These are phyloP conservation scores for Naumovozyma dairenensis DNA, from an alignment of 805 yeast genomes.

Conservation along the genomic window DNA sequence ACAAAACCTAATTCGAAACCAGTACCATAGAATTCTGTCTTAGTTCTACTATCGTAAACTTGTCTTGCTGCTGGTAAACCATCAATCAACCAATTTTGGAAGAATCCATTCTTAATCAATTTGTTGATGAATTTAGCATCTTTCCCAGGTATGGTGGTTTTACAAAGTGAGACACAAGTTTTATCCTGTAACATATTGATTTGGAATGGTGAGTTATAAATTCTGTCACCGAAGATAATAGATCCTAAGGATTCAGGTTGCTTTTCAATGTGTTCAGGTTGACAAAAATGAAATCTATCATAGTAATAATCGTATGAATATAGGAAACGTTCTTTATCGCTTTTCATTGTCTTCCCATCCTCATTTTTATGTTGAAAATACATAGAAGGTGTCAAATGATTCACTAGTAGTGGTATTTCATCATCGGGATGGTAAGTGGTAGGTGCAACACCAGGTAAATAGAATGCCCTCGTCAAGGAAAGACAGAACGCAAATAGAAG, in stretches of 20 bases:
- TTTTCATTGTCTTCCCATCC: slow-evolving; percentile 30
- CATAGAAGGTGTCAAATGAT: slow-evolving; percentile 78
- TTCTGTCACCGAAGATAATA: slow-evolving; percentile 89
- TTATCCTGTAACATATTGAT: slow-evolving; percentile 67
- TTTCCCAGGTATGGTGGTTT: slow-evolving; percentile 42
- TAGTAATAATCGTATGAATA: slow-evolving; percentile 79
- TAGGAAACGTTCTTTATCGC: slow-evolving; percentile 41
- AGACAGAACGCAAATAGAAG: slow-evolving; percentile 4
- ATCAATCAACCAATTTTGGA: slow-evolving; percentile 87
- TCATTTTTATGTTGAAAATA: slow-evolving; percentile 33
- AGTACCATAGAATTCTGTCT: slow-evolving; percentile 57
- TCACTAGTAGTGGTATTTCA: slow-evolving; percentile 67
- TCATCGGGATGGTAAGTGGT: slow-evolving; percentile 74
- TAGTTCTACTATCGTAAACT: slow-evolving; percentile 47
- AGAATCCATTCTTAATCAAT: slow-evolving; percentile 72
- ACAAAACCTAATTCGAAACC: slow-evolving; percentile 75
- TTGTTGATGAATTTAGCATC: slow-evolving; percentile 72
- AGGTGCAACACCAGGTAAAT: slow-evolving; percentile 94
- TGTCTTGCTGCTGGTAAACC: slow-evolving; percentile 85
- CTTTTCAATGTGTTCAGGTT: slow-evolving; percentile 44
- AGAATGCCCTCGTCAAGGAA: slow-evolving; percentile 44
- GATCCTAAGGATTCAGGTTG: slow-evolving; percentile 90
- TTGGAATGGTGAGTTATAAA: slow-evolving; percentile 83
- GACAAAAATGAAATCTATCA: slow-evolving; percentile 74
- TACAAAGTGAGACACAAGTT: slow-evolving; percentile 61